Evolutionary conservation across 2,329 filamentous ascomycete genomes (phyloP).

Genomic region (Nemania sp.): DNA sequence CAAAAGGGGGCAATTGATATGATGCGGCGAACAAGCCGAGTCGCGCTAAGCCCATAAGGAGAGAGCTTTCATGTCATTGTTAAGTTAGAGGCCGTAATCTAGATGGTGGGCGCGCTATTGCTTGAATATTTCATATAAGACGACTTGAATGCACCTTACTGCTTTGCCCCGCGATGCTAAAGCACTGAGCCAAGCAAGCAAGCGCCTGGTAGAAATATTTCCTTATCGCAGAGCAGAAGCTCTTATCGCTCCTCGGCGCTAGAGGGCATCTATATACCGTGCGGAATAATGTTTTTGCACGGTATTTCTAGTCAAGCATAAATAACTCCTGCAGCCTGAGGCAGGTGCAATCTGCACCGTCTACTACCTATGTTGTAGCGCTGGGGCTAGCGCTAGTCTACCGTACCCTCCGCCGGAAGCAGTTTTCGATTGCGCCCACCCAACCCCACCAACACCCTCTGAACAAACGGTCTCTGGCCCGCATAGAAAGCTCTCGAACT

Average conservation of each 20-base stretch:
- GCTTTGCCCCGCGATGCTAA: conserved; percentile 19
- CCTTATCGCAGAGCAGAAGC: conserved; percentile 23
- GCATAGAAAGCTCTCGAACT: conserved; percentile 34
- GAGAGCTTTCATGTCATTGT: neutral
- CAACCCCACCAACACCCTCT: conserved; percentile 19
- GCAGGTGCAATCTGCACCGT: too few species aligned
- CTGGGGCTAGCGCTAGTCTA: neutral
- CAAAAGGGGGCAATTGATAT: conserved; percentile 29
- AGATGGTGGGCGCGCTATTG: too few species aligned
- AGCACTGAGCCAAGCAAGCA: neutral
- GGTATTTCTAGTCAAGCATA: too few species aligned
- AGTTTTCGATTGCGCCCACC: conserved; percentile 9
- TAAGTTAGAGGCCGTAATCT: neutral
- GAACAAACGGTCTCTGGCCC: neutral
- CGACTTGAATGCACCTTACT: neutral
- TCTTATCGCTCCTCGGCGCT: conserved; percentile 17
- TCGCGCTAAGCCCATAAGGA: conserved; percentile 12
- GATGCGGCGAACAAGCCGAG: conserved; percentile 29
- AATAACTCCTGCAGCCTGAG: too few species aligned
- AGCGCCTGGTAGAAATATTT: conserved; percentile 23
- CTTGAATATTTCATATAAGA: neutral
- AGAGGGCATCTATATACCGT: neutral
- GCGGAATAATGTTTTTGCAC: too few species aligned
- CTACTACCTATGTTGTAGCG: too few species aligned
- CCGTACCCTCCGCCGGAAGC: conserved; percentile 5